phyloP scores from a whole-genome alignment of 495 filamentous ascomycete genomes.

The Penicillium antarcticum region DNA sequence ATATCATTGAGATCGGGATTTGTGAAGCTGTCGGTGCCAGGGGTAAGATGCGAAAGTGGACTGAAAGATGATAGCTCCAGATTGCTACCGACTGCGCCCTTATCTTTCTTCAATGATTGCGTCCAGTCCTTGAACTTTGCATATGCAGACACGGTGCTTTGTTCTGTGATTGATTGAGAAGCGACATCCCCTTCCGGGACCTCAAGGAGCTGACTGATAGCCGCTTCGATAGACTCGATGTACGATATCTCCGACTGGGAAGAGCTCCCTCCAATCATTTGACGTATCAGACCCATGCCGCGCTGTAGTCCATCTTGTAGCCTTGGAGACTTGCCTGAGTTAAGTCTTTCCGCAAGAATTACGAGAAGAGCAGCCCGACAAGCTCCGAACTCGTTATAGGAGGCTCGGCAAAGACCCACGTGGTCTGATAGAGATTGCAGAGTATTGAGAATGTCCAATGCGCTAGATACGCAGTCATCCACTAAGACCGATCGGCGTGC shows the following conservation, averaged over 20 bases:
- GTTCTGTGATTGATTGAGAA: not conserved
- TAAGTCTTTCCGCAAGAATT: slow-evolving; percentile 43
- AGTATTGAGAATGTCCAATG: slow-evolving; percentile 40
- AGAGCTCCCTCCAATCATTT: slow-evolving; percentile 19
- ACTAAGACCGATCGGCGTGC: slow-evolving; percentile 34
- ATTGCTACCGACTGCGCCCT: not conserved
- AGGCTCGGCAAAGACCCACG: slow-evolving; percentile 42
- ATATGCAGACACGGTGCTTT: slow-evolving; percentile 10
- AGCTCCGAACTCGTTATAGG: slow-evolving; percentile 47
- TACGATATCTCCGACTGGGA: slow-evolving; percentile 20
- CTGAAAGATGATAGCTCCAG: slow-evolving; percentile 18
- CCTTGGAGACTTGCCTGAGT: slow-evolving; percentile 9
- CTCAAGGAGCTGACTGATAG: slow-evolving; percentile 10
- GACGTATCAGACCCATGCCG: slow-evolving; percentile 17
- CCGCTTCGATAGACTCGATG: slow-evolving; percentile 18
- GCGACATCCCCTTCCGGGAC: not conserved
- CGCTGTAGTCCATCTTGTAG: slow-evolving; percentile 11
- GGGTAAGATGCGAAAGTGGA: slow-evolving; percentile 6
- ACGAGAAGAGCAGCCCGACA: slow-evolving; percentile 48
- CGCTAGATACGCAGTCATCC: slow-evolving; percentile 43
- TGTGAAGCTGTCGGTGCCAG: slow-evolving; percentile 2
- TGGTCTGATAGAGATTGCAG: slow-evolving; percentile 39
- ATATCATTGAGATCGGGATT: slow-evolving; percentile 7
- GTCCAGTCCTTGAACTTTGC: slow-evolving; percentile 22
- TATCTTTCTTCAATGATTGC: slow-evolving; percentile 19